These are phyloP conservation scores for Phytophthora idaei DNA, from an alignment of 352 stramenopile genomes.

Conservation along the genomic window DNA sequence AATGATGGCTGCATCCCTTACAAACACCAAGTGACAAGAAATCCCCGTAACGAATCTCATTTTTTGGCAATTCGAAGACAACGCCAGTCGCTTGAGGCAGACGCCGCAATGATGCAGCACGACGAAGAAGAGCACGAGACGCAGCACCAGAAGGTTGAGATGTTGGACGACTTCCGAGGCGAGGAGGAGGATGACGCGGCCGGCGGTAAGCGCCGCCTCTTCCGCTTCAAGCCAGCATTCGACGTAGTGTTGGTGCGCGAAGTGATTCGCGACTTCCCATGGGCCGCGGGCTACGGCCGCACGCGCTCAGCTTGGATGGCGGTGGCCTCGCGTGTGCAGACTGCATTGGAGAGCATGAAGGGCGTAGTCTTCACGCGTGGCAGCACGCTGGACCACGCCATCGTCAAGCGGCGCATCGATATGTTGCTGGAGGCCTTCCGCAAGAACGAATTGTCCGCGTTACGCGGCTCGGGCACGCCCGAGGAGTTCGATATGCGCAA, in stretches of 20 bases:
- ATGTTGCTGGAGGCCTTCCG: conserved; percentile 47
- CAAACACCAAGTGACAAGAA: conserved; percentile 14
- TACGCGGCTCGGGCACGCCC: conserved; percentile 40
- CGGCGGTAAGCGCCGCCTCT: conserved; percentile 39
- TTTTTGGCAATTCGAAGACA: conserved; percentile 22
- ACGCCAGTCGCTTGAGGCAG: conserved; percentile 26
- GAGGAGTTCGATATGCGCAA: conserved; percentile 46
- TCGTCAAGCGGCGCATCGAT: conserved; percentile 47
- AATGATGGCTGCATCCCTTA: conserved; percentile 5
- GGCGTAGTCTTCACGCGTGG: conserved; percentile 28
- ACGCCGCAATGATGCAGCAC: conserved; percentile 29
- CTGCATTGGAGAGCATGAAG: conserved; percentile 30
- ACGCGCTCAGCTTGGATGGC: conserved; percentile 47
- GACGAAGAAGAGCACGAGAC: conserved; percentile 20
- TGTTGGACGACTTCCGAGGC: conserved; percentile 35
- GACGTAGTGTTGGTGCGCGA: conserved; percentile 47
- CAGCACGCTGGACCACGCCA: conserved; percentile 38
- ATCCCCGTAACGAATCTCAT: conserved; percentile 3
- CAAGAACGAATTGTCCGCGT: conserved; percentile 41
- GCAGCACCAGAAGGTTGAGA: conserved; percentile 22
- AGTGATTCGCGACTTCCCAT: conserved; percentile 49
- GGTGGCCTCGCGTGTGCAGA: conserved; percentile 38
- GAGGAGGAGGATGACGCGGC: conserved; percentile 29
- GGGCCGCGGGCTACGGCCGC: conserved; percentile 46
- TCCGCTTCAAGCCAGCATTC: conserved; percentile 46